Conservation (phyloP, 2,329 filamentous ascomycete genomes). For the Sporothrix humicola region DNA sequence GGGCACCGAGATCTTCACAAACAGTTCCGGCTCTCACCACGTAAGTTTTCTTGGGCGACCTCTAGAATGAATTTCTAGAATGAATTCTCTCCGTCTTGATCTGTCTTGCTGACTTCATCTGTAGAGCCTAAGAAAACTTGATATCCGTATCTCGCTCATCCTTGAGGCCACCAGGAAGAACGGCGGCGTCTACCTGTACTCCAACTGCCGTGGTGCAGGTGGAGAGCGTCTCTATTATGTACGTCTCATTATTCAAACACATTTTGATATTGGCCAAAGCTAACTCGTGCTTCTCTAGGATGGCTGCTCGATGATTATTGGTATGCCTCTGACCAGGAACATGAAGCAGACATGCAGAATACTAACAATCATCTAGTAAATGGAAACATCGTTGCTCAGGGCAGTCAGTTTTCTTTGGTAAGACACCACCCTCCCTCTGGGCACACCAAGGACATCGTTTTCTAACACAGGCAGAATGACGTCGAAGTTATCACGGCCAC, state of each 20-base stretch:
- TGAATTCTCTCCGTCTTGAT: not conserved
- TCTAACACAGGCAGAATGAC: constrained; percentile 54
- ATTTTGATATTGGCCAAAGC: no score
- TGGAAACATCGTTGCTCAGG: constrained; percentile 68
- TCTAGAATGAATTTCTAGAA: no score
- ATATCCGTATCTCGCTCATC: constrained; percentile 68
- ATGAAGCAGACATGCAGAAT: not conserved
- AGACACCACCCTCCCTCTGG: not conserved
- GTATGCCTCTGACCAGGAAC: not conserved
- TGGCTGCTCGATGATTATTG: constrained; percentile 66
- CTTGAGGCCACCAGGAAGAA: constrained; percentile 63
- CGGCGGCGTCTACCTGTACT: constrained; percentile 58
- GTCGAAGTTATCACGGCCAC: constrained; percentile 71
- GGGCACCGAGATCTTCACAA: constrained; percentile 75
- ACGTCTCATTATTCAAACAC: not conserved
- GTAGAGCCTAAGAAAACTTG: constrained; percentile 61
- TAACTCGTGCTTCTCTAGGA: constrained; percentile 45
- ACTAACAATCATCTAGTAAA: constrained; percentile 51
- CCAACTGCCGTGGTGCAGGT: constrained; percentile 53
- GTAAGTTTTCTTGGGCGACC: constrained; percentile 18
- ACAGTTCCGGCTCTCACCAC: constrained; percentile 69
- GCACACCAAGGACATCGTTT: not conserved
- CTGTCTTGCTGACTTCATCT: not conserved
- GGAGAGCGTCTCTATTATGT: constrained; percentile 65
- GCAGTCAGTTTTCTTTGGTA: constrained; percentile 60